A percentile compares a stretch with the other conserved stretches of the same genome.
Evolutionary conservation across 371 early-diverging fungal species (phyloP).

Genomic region (Mucor sp.): DNA sequence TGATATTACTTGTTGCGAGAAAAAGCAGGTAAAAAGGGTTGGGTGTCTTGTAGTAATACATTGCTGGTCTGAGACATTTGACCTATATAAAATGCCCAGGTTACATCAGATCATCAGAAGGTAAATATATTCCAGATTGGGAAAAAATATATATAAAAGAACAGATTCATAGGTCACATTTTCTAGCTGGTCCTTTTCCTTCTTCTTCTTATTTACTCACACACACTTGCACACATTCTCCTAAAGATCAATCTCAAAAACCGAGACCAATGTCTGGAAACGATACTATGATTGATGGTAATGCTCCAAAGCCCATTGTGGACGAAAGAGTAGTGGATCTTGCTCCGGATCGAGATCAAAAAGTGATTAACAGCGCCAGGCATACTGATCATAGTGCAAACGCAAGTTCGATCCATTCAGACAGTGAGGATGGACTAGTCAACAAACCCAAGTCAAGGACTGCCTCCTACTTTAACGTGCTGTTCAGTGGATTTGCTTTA

Average conservation of each 20-base stretch:
- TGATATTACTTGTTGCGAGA: background rate
- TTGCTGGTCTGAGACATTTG: background rate
- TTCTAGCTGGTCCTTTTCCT: background rate
- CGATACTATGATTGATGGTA: background rate
- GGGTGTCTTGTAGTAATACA: background rate
- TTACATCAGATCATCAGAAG: background rate
- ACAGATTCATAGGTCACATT: background rate
- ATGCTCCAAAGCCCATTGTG: background rate
- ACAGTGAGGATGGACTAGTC: background rate
- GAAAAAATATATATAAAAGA: background rate
- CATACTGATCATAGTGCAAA: background rate
- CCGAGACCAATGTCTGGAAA: background rate
- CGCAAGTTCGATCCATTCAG: background rate
- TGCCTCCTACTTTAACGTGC: conserved; percentile 40
- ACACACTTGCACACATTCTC: background rate
- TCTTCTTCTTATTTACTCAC: background rate
- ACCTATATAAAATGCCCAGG: background rate
- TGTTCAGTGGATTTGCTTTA: conserved; percentile 48
- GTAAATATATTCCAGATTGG: background rate
- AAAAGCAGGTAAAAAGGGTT: background rate
- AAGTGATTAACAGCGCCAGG: background rate
- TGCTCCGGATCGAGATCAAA: background rate
- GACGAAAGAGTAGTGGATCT: background rate
- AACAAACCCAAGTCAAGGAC: conserved; percentile 10
- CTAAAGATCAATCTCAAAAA: background rate